Base-by-base conservation (phyloP, 139 green algal genomes). In the Microglena sp. region DNA sequence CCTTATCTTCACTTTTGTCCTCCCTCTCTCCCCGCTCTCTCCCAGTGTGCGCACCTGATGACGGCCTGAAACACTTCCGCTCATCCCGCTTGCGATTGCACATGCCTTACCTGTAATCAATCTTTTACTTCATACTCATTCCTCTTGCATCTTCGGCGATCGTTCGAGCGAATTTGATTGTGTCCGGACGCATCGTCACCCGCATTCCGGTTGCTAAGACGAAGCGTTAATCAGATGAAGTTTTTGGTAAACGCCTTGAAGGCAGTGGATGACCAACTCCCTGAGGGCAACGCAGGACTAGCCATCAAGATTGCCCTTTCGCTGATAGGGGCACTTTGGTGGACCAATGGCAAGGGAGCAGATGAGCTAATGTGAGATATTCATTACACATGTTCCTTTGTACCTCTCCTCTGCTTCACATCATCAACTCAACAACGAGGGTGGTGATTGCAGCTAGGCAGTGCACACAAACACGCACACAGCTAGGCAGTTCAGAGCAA, bases 331-430 rank as follows among this genome's bases (percentile, higher is more conserved):
- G 69, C 71, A 1, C 15, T 76, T 35, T 77, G 62, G 68, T 85
- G 78, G 78, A 82, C 78, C 2, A 85, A 71, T 34, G 78, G 30
- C 0, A 68, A 71, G 15, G 78, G 78, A 3, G 74, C 71, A 28
- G 78, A 85, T 0, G 74, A 85, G 54, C 71, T 73, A 22, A 82
- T 68, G 78, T 82, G 46, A 33, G 55, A 45, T 31, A n/a, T 36
- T 43, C 43, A 22, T 27, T 5, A 24, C 8, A 7, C 56, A 40
- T 43, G 26, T 8, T 8, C 24, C 11, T 8, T 11, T 43, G 28
- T 43, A 11, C 53, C 53, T 28, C 11, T 7, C 53, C 53, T 28
- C 11, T 60, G 22, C 7, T 7, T 18, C 22, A 26, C 7, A 26
- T 22, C 21, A 7, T 24, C 15, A 33, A 18, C 21, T n/a, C n/a